These are phyloP conservation scores for Naganishia onofrii DNA, from an alignment of 768 basidiomycete genomes.

Conservation along the genomic window DNA sequence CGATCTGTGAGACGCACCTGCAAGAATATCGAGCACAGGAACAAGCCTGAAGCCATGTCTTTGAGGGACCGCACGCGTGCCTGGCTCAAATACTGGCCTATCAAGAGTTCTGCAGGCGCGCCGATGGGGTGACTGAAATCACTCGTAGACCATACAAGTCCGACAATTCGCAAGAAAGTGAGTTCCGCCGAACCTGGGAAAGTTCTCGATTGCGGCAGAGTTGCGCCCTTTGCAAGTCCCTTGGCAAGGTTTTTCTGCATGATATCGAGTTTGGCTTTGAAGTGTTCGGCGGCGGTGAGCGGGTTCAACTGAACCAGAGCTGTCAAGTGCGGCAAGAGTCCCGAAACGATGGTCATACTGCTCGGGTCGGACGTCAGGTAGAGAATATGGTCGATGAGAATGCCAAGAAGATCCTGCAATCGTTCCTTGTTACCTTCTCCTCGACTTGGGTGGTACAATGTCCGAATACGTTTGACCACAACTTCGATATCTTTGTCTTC, in stretches of 20 bases:
- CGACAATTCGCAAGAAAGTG: slow-evolving; percentile 72
- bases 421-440: slow-evolving; percentile 86
- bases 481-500: slow-evolving; percentile 70
- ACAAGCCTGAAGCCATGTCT: slow-evolving; percentile 81
- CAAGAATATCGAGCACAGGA: slow-evolving; percentile 74
- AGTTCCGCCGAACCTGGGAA: slow-evolving; percentile 87
- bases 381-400: slow-evolving; percentile 85
- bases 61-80: slow-evolving; percentile 69
- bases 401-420: slow-evolving; percentile 70
- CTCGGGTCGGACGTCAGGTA: slow-evolving; percentile 64
- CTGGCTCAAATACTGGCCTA: slow-evolving; percentile 86
- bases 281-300: slow-evolving; percentile 70
- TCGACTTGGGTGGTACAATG: slow-evolving; percentile 89
- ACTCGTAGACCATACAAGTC: slow-evolving; percentile 85
- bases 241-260: slow-evolving; percentile 93
- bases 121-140: slow-evolving; percentile 88
- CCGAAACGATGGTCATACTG: slow-evolving; percentile 56
- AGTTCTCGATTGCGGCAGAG: slow-evolving; percentile 65
- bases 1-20: slow-evolving; percentile 43
- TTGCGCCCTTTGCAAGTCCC: slow-evolving; percentile 70
- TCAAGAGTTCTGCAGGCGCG: slow-evolving; percentile 78
- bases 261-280: slow-evolving; percentile 74
- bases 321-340: slow-evolving; percentile 75
- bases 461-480: slow-evolving; percentile 84
- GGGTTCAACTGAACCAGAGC: slow-evolving; percentile 78